Evolutionary conservation across 1,139 yeast species (phyloP), one percentile per base, ranked within the genome.

Genomic region (Hanseniaspora uvarum): DNA sequence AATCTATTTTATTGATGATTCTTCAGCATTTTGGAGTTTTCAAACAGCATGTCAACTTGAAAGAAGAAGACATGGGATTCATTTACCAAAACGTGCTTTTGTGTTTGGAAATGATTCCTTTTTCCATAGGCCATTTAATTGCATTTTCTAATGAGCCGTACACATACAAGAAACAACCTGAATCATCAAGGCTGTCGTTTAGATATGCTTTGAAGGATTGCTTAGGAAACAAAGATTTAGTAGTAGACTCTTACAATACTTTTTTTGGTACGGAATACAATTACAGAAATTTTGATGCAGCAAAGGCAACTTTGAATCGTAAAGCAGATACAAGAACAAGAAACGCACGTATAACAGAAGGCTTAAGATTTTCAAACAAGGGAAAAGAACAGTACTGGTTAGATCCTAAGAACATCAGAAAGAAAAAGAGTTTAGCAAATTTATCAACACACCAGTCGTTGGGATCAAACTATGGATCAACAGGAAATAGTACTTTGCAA

Each of bases 371-470:
- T 65, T 79, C 80, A 46, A 77, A 79, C 55, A 85, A 86, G 50
- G 96, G 96, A 0, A 76, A 78, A 54, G 80, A 79, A 30, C 86
- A 86, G 60, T 88, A 88, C 65, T 92, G 97, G 97, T 69, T 92
- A 0, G 62, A 59, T 8, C 56, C 18, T 4, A 36, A 37, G 24
- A n/a, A 30, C 11, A 23, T 21, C 52, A 38, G 56, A 48, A 44
- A 31, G 31, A 23, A 24, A 10, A 7, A 28, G 49, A 41, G 47
- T 19, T 7, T 41, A 31, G 38, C n/a, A 30, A 23, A 21, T 46
- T 8, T 45, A 58, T 5, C 43, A 56, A 58, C 60, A 4, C 58
- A 58, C 21, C 60, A 61, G 14, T 33, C 57, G 57, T 18, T 56
- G 57, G 50, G 63, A 60, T 16, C 49, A 57, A 28, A 61, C 50